Base-by-base conservation (phyloP, 805 yeast genomes). In the Nakazawaea wickerhamii region DNA sequence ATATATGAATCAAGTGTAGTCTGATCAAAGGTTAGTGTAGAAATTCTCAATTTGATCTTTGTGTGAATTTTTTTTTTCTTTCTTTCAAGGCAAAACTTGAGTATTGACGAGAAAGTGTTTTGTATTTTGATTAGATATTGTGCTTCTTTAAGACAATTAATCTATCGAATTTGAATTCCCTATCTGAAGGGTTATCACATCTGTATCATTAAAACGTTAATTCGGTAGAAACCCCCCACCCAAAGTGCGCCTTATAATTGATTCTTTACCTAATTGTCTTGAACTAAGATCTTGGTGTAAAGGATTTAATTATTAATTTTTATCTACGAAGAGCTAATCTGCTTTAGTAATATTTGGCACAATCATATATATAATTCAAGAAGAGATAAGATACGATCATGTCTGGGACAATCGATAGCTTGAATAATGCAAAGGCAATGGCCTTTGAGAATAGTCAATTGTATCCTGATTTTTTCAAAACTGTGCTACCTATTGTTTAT, bases 401-500 rank as follows among this genome's bases (percentile, higher is more conserved):
- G 45, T 31, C 45, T n/a, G 31, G 35, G 6, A 30, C 41, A 4
- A 34, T 43, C 4, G 46, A 43, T 21, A 41, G 39, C 28, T 40
- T 47, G 31, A 26, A 44, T 33, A 34, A 27, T 17, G 51, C 51
- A 31, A 48, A 41, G 15, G 28, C 30, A 3, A 34, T 46, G 44
- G 51, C 51, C 4, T 26, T 48, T 6, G 42, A 43, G 36, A 41
- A 48, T 15, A 37, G 28, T 28, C 36, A 43, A 15, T 20, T 42
- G 26, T 46, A 35, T 22, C 48, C 50, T n/a, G 44, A 39, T 13
- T 36, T 42, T 17, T 37, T 47, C 30, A 38, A 41, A 18, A 71
- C 67, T 40, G 63, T 68, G 37, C 55, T 69, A 37, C 63, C 62
- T 42, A 63, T 68, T 46, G 56, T 58, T 21, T 53, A 53, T 25